Percentiles rank a stretch among this genome's conserved stretches.
Evolutionary conservation across 331 rosid genomes (phyloP).

Genomic region (Saraca asoca): DNA sequence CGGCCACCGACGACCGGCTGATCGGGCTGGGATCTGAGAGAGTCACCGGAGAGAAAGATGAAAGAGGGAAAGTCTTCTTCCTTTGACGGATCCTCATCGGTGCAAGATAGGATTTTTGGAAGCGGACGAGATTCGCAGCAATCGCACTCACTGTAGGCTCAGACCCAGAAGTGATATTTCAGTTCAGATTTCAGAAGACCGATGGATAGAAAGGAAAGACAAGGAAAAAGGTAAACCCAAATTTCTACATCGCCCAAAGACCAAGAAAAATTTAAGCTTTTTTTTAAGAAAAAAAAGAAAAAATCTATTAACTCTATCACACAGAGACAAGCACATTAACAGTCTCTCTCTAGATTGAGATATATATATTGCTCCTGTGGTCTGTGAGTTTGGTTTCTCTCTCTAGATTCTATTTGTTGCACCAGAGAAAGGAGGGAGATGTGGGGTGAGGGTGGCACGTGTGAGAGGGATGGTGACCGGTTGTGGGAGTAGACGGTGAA

Average conservation of each 20-base stretch:
- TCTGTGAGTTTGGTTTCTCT: conserved; percentile 26
- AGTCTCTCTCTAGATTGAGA: not conserved
- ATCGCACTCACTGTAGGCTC: not conserved
- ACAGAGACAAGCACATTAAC: not conserved
- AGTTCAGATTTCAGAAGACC: conserved; percentile 22
- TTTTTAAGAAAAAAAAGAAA: not conserved
- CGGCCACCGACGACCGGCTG: conserved; percentile 33
- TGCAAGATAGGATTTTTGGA: conserved; percentile 12
- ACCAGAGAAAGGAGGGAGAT: conserved; percentile 41
- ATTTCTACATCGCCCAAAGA: conserved; percentile 16
- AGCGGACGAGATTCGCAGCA: not conserved
- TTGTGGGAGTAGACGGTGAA: conserved; percentile 38
- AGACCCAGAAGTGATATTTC: conserved; percentile 29
- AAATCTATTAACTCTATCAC: not conserved
- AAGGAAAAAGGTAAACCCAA: not conserved
- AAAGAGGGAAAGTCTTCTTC: conserved; percentile 48
- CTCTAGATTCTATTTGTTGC: conserved; percentile 57
- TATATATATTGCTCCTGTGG: not conserved
- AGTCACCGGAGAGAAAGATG: conserved; percentile 49
- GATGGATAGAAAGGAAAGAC: not conserved
- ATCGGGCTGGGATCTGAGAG: conserved; percentile 56
- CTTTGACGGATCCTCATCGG: conserved; percentile 67
- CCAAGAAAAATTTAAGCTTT: not conserved
- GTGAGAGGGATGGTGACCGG: conserved; percentile 40
- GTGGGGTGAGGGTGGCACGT: conserved; percentile 33